phyloP scores from a whole-genome alignment of 2,329 filamentous ascomycete species.

The Tothia fuscella region DNA sequence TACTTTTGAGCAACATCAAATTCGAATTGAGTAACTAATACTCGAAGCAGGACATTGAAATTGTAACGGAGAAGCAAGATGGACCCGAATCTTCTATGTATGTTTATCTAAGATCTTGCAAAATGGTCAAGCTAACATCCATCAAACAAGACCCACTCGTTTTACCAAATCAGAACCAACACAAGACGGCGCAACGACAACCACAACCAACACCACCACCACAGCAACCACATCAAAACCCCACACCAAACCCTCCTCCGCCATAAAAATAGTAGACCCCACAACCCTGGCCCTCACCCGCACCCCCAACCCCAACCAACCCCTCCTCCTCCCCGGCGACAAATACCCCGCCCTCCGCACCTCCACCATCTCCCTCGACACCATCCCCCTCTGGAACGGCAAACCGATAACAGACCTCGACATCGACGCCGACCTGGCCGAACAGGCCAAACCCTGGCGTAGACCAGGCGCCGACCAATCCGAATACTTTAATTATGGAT shows the following conservation, averaged over 20 bases:
- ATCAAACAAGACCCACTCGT: no score
- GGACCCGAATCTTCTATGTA: constrained; percentile 19
- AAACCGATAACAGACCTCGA: constrained; percentile 57
- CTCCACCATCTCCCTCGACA: constrained; percentile 76
- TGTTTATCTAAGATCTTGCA: not conserved
- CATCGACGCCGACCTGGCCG: constrained; percentile 43
- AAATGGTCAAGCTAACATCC: no score
- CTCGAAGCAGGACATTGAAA: constrained; percentile 37
- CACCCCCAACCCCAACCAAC: constrained; percentile 17
- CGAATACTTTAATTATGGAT: constrained; percentile 98
- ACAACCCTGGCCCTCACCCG: no score
- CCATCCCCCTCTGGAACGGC: constrained; percentile 66
- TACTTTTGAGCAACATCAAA: constrained; percentile 12
- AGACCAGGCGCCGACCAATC: constrained; percentile 87
- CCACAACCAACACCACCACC: constrained; percentile 4
- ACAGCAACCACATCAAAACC: constrained; percentile 18
- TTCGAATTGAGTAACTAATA: constrained; percentile 7
- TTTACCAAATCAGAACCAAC: no score
- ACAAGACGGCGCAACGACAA: no score
- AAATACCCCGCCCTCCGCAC: constrained; percentile 56
- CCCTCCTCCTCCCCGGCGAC: constrained; percentile 32
- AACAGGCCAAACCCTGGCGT: constrained; percentile 84
- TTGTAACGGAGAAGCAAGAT: constrained; percentile 16
- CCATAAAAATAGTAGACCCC: not conserved
- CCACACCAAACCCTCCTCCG: constrained; percentile 19